Evolutionary conservation across 176 grass and related monocot genomes (phyloP), one percentile per base, ranked within the genome.

Genomic region (Leersia perrieri): DNA sequence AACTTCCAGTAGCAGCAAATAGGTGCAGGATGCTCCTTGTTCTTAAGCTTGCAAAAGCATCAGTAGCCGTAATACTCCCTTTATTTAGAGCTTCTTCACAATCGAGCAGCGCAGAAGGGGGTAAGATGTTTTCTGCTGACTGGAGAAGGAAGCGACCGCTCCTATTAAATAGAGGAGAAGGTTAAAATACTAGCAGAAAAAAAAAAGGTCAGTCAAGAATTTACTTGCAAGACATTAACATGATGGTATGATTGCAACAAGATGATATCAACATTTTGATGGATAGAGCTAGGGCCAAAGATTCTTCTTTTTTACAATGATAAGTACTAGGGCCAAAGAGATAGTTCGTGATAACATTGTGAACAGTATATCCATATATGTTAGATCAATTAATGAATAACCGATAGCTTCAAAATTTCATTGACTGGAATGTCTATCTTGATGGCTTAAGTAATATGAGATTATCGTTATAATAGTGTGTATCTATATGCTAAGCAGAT

Each of bases 1-100:
- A 93, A 51, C 89, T 89, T 84, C 90, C 96, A 84, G 83, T 82
- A 69, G 89, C 88, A 60, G 89, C 87, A 84, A 99, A 88, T 66
- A 95, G 74, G 32, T 99, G 89, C 44, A 99, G 96, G 65, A 99
- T 95, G 89, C 96, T 99, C 73, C 92, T 95, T 60, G 88, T 95
- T 69, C 90, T 91, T 70, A 95, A 90, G 79, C 84, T 99, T 63
- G 82, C 78, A 78, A 99, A 99, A 76, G 87, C 79, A 60, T 99
- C 92, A 0, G 64, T 82, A 31, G 90, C 77, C 73, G 86, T 85
- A 32, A 63, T 81, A 62, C 33, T 89, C 78, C 88, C 89, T 84
- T 93, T 92, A 63, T 93, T 95, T 72, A 99, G 84, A 87, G 87
- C 67, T 74, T 95, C 93, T 84, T 99, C 96, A 63, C 65, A 78